phyloP scores from a whole-genome alignment of 495 filamentous ascomycete species.

The Talaromyces stipitatus region DNA sequence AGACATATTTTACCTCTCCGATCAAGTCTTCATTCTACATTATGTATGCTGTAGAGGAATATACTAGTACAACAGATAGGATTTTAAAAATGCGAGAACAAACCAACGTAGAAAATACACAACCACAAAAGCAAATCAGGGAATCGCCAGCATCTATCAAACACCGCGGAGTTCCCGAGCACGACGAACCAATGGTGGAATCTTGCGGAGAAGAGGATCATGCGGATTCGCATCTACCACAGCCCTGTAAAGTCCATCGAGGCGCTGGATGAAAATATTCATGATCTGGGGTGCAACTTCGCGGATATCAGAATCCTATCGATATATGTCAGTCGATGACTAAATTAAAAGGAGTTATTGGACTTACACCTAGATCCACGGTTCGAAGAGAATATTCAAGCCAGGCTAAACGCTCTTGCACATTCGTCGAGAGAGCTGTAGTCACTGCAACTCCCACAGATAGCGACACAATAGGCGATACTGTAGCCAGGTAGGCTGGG shows the following conservation, averaged over 20 bases:
- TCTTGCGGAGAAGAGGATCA: conserved; percentile 55
- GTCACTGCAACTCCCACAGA: conserved; percentile 80
- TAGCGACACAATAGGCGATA: conserved; percentile 70
- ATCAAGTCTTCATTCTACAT: no score
- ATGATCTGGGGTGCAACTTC: conserved; percentile 60
- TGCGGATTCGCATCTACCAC: conserved; percentile 54
- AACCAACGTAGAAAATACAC: no score
- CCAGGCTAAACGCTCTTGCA: conserved; percentile 66
- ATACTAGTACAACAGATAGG: no score
- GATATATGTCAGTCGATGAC: background rate
- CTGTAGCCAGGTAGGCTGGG: conserved; percentile 56
- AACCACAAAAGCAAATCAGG: no score
- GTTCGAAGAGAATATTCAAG: conserved; percentile 61
- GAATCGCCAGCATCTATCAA: no score
- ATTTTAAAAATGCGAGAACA: no score
- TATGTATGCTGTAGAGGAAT: no score
- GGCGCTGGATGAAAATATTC: conserved; percentile 59
- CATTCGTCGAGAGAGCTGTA: conserved; percentile 55
- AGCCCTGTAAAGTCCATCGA: conserved; percentile 63
- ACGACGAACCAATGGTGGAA: conserved; percentile 47
- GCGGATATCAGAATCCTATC: conserved; percentile 49
- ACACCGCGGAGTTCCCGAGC: conserved; percentile 44
- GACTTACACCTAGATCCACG: conserved; percentile 42
- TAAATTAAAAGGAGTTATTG: background rate
- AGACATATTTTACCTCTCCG: no score